Percentiles rank a stretch among this genome's conserved stretches.
phyloP scores from a whole-genome alignment of 169 alveolate genomes.

The Plasmodium adleri region DNA sequence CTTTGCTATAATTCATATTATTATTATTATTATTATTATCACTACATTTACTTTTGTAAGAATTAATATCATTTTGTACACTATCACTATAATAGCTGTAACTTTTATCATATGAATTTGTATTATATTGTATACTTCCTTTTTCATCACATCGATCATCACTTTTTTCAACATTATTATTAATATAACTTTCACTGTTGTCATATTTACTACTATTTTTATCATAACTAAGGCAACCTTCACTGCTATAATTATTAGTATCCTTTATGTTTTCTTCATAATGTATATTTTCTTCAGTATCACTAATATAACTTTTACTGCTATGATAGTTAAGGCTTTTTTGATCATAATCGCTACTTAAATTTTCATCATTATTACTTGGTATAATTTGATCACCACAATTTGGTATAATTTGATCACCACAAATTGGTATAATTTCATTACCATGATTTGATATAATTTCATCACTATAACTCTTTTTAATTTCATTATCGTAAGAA shows the following conservation, averaged over 20 bases:
- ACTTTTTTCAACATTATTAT: neutral
- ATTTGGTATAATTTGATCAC: too few species aligned
- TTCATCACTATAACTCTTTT: too few species aligned
- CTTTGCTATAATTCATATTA: too few species aligned
- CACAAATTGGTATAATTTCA: too few species aligned
- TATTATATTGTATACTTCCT: neutral
- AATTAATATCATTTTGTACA: too few species aligned
- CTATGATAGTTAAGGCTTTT: too few species aligned
- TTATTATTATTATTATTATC: neutral
- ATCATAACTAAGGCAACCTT: neutral
- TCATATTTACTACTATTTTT: neutral
- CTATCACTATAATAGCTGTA: neutral
- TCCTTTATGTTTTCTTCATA: too few species aligned
- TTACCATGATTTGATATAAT: neutral
- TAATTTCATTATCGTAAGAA: too few species aligned
- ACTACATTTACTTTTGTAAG: neutral
- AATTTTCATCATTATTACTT: neutral
- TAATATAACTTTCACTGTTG: neutral
- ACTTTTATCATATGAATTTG: neutral
- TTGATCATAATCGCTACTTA: neutral
- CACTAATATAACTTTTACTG: slow-evolving; percentile 1
- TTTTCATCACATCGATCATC: neutral
- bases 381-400: neutral
- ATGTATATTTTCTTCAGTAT: neutral
- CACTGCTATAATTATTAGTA: neutral